These are phyloP conservation scores for Suillus discolor DNA, from an alignment of 768 basidiomycete species.

Conservation along the genomic window DNA sequence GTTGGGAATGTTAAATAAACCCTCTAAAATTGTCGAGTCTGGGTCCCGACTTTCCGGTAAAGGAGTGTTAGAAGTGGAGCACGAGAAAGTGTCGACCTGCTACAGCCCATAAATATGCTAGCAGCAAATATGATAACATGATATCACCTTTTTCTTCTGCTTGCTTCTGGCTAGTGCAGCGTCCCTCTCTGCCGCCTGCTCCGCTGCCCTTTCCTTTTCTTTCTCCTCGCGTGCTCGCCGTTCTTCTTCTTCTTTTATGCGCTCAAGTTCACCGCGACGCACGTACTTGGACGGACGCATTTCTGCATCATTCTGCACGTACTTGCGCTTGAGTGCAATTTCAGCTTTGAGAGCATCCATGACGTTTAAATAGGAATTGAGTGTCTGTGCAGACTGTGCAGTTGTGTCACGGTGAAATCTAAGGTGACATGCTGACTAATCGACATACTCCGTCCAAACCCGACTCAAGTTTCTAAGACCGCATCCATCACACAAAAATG, in stretches of 20 bases:
- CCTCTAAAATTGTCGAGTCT: conserved; percentile 41
- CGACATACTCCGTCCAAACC: conserved; percentile 23
- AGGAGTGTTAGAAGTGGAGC: conserved; percentile 44
- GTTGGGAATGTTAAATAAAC: conserved; percentile 85
- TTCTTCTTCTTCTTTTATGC: conserved; percentile 52
- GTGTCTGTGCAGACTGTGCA: background rate
- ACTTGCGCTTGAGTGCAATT: conserved; percentile 86
- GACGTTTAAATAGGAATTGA: conserved; percentile 6
- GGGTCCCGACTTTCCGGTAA: conserved; percentile 34
- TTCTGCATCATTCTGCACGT: conserved; percentile 48
- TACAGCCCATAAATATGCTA: conserved; percentile 38
- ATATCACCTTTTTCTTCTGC: conserved; percentile 50
- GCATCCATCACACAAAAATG: conserved; percentile 49
- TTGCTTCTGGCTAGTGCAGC: conserved; percentile 23
- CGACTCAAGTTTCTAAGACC: conserved; percentile 34
- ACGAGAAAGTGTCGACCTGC: conserved; percentile 42
- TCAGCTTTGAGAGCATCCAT: conserved; percentile 95
- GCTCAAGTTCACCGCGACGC: conserved; percentile 88
- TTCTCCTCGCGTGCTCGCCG: conserved; percentile 33
- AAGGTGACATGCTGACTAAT: conserved; percentile 37
- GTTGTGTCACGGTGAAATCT: background rate
- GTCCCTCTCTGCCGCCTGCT: conserved; percentile 22
- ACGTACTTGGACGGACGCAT: conserved; percentile 82
- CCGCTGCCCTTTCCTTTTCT: conserved; percentile 36
- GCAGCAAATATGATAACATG: conserved; percentile 8